Evolutionary conservation across 192 early-diverging fungal genomes (phyloP).

Genomic region (Entophlyctis luteolus): DNA sequence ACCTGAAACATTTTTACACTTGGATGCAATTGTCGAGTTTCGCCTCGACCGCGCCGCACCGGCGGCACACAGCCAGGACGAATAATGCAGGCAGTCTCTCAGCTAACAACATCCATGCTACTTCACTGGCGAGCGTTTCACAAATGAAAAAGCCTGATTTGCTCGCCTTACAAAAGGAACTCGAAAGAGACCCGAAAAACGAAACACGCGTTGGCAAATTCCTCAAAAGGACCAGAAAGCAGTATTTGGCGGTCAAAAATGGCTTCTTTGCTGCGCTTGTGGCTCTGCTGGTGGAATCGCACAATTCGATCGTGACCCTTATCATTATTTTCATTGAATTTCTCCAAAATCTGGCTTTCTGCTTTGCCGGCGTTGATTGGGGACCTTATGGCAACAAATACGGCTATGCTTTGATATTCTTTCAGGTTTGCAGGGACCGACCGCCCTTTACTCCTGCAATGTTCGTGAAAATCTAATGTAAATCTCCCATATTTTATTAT

Average conservation of each 20-base stretch:
- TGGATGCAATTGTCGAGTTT: too few species aligned
- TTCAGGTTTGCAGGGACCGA: slow-evolving; percentile 7
- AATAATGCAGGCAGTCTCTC: too few species aligned
- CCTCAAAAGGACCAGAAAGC: neutral
- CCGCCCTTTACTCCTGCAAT: neutral
- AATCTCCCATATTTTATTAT: neutral
- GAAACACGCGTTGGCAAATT: neutral
- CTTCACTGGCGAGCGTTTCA: neutral
- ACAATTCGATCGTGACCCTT: slow-evolving; percentile 11
- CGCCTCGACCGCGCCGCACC: too few species aligned
- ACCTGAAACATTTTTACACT: too few species aligned
- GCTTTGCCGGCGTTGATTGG: slow-evolving; percentile 28
- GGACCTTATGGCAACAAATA: slow-evolving; percentile 14
- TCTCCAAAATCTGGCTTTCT: slow-evolving; percentile 28
- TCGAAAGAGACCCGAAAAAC: slow-evolving; percentile 16
- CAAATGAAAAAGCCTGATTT: neutral
- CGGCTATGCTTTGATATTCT: slow-evolving; percentile 6
- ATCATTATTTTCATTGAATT: slow-evolving; percentile 29
- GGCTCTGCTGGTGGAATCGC: slow-evolving; percentile 23
- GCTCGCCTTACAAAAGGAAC: slow-evolving; percentile 12
- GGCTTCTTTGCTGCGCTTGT: slow-evolving; percentile 28
- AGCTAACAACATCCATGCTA: too few species aligned
- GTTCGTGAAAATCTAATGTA: neutral
- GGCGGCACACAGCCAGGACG: too few species aligned
- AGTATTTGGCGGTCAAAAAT: slow-evolving; percentile 15